Conservation (phyloP, 2,329 filamentous ascomycete species). For the Coleophoma cylindrospora region DNA sequence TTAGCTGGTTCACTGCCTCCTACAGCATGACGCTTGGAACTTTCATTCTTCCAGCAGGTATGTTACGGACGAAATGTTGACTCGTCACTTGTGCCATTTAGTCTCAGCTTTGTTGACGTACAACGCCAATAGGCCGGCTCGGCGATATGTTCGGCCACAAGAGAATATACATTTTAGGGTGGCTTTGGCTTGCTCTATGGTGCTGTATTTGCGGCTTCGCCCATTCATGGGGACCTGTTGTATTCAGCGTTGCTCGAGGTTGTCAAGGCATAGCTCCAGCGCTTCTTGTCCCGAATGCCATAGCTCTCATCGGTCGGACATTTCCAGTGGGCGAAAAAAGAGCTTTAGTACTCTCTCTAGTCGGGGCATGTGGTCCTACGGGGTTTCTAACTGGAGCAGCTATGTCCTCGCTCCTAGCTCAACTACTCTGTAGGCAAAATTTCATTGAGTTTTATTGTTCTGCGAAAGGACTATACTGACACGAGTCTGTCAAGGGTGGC, state of each 20-base stretch:
- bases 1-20: neutral
- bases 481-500: neutral
- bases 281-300: conserved; percentile 45
- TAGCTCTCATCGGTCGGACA: conserved; percentile 42
- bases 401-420: neutral
- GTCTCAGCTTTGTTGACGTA: no score
- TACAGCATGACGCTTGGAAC: conserved; percentile 38
- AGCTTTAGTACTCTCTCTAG: conserved; percentile 39
- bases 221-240: conserved; percentile 12
- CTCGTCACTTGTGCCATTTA: no score
- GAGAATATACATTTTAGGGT: conserved; percentile 38
- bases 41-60: conserved; percentile 45
- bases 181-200: conserved; percentile 29
- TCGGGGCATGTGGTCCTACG: conserved; percentile 40
- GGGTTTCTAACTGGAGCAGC: conserved; percentile 27
- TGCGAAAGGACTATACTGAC: no score
- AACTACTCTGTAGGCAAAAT: neutral
- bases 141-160: conserved; percentile 49
- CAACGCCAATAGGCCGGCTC: conserved; percentile 26
- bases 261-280: conserved; percentile 50
- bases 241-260: conserved; percentile 45
- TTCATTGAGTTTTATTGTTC: no score
- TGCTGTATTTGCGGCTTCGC: conserved; percentile 22
- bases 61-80: no score
- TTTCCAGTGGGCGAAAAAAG: conserved; percentile 38